These are phyloP conservation scores for Fusarium haematococcum DNA, from an alignment of 2,329 filamentous ascomycete genomes.

Conservation along the genomic window DNA sequence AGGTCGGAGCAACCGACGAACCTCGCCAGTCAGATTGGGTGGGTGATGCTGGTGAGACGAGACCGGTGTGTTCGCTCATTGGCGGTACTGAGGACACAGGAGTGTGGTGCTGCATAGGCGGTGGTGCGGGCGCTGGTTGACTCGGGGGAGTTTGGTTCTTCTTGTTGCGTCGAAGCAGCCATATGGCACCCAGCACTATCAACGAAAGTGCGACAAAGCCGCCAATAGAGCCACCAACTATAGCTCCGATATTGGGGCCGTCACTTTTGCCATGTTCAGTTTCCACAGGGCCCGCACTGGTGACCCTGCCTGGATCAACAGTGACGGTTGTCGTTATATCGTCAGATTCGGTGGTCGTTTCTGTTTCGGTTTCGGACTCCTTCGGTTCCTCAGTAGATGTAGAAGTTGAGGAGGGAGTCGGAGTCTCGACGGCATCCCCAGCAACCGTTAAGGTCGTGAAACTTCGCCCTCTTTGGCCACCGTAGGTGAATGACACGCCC, in stretches of 20 bases:
- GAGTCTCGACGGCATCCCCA: background rate
- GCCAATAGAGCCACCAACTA: slow-evolving; percentile 22
- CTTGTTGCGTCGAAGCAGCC: slow-evolving; percentile 15
- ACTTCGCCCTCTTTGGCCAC: background rate
- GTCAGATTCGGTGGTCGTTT: background rate
- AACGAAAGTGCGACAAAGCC: slow-evolving; percentile 17
- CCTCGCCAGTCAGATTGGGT: slow-evolving; percentile 23
- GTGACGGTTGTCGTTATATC: background rate
- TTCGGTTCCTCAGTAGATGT: background rate
- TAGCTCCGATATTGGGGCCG: slow-evolving; percentile 19
- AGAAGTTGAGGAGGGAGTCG: background rate
- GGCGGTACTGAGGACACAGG: background rate
- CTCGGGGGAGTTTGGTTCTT: background rate
- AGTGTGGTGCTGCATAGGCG: background rate
- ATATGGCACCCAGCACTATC: slow-evolving; percentile 10
- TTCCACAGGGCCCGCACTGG: background rate
- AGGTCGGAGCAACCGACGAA: background rate
- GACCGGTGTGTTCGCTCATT: slow-evolving; percentile 4
- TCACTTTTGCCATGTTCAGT: background rate
- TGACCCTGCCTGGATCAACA: background rate
- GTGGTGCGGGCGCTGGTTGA: background rate
- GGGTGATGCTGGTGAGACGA: background rate
- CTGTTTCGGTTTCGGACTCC: background rate
- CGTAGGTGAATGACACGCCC: slow-evolving; percentile 20
- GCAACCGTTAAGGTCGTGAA: slow-evolving; percentile 3